Conservation (phyloP, 257 asterid species). For the Gynochthodes officinalis region DNA sequence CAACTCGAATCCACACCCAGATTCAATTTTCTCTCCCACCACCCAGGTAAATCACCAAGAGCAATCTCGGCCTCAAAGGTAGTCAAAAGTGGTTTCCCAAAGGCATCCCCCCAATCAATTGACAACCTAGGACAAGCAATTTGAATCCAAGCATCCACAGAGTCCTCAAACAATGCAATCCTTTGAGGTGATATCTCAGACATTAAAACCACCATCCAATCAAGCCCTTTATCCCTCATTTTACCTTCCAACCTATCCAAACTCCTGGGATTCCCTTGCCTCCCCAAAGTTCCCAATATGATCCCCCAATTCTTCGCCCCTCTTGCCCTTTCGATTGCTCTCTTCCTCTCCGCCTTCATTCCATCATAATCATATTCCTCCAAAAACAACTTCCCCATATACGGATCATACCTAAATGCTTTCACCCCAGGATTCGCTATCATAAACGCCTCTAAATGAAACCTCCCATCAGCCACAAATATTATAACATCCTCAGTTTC, state of each 20-base stretch:
- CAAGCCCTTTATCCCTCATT: slow-evolving; percentile 72
- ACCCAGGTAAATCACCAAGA: slow-evolving; percentile 74
- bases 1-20: slow-evolving; percentile 12
- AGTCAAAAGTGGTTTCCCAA: slow-evolving; percentile 76
- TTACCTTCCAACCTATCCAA: slow-evolving; percentile 81
- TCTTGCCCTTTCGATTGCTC: slow-evolving; percentile 70
- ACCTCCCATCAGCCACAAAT: slow-evolving; percentile 93
- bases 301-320: slow-evolving; percentile 80
- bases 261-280: slow-evolving; percentile 78
- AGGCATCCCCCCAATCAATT: slow-evolving; percentile 97
- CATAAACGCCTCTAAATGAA: slow-evolving; percentile 96
- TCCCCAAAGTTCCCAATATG: slow-evolving; percentile 84
- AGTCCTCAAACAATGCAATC: slow-evolving; percentile 79
- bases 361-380: slow-evolving; percentile 94
- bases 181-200: slow-evolving; percentile 84
- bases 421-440: slow-evolving; percentile 79
- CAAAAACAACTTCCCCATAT: slow-evolving; percentile 71
- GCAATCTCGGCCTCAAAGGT: slow-evolving; percentile 97
- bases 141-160: slow-evolving; percentile 93
- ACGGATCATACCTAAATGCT: slow-evolving; percentile 83
- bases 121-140: slow-evolving; percentile 96
- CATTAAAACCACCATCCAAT: slow-evolving; percentile 79
- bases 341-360: slow-evolving; percentile 78
- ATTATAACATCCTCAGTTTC: slow-evolving; percentile 42
- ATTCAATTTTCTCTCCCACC: slow-evolving; percentile 85